These are phyloP conservation scores for Penicillium italicum DNA, from an alignment of 2,329 filamentous ascomycete species.

Conservation along the genomic window DNA sequence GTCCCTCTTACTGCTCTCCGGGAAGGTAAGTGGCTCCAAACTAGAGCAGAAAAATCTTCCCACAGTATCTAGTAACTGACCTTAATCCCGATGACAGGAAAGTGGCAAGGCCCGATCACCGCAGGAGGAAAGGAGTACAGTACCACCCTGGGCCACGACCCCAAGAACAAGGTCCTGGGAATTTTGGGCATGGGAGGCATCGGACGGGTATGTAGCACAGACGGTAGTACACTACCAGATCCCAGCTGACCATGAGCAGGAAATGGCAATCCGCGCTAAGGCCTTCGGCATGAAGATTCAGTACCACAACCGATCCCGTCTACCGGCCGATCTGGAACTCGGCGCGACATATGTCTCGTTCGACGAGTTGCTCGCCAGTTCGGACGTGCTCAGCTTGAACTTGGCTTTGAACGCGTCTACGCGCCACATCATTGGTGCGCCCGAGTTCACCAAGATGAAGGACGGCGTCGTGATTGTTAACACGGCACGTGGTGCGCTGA, in stretches of 20 bases:
- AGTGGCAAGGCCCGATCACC: slow-evolving; percentile 40
- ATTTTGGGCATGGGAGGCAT: slow-evolving; percentile 50
- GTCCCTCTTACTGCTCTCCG: slow-evolving; percentile 42
- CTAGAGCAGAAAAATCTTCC: not conserved
- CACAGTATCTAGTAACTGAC: not conserved
- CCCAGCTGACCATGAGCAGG: slow-evolving; percentile 26
- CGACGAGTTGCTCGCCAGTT: slow-evolving; percentile 44
- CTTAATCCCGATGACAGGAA: slow-evolving; percentile 21
- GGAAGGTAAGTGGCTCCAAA: slow-evolving; percentile 30
- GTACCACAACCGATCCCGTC: slow-evolving; percentile 46
- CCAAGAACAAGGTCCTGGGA: slow-evolving; percentile 44
- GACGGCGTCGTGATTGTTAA: slow-evolving; percentile 46
- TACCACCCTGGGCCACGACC: slow-evolving; percentile 44
- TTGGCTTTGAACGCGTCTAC: slow-evolving; percentile 45
- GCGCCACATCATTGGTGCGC: slow-evolving; percentile 45
- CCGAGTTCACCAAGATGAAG: slow-evolving; percentile 47
- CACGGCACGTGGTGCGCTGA: slow-evolving; percentile 44
- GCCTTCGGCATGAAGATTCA: slow-evolving; percentile 48
- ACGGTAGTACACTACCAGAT: not conserved
- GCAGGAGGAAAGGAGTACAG: slow-evolving; percentile 2
- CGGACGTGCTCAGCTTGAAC: slow-evolving; percentile 48
- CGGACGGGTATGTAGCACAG: slow-evolving; percentile 37
- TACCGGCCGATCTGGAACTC: slow-evolving; percentile 40
- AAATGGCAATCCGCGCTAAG: slow-evolving; percentile 45
- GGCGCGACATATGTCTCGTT: slow-evolving; percentile 46